These are phyloP conservation scores for Casuarina glauca DNA, from an alignment of 306 rosid genomes.

Conservation along the genomic window DNA sequence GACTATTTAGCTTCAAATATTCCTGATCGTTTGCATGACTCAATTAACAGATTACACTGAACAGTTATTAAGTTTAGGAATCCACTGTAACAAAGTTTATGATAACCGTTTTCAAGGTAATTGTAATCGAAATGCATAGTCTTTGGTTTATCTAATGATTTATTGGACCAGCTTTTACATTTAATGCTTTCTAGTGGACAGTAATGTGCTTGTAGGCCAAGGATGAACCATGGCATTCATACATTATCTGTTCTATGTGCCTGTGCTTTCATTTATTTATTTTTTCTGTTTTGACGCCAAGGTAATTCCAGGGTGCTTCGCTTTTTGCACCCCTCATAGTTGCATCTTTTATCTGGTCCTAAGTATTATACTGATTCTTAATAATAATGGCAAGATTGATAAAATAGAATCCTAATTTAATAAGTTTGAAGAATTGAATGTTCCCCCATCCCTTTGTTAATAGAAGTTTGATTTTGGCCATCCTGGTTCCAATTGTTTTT, in stretches of 20 bases:
- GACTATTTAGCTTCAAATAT: neutral
- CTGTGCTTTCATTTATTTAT: neutral
- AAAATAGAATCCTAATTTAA: neutral
- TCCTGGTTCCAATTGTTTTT: neutral
- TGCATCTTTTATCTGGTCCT: neutral
- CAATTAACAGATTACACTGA: neutral
- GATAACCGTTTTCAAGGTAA: neutral
- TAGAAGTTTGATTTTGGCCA: neutral
- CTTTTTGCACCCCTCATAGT: neutral
- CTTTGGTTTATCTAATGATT: neutral
- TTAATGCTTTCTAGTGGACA: neutral
- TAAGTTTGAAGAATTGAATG: neutral
- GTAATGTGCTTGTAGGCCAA: neutral
- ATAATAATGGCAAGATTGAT: neutral
- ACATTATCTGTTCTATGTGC: neutral
- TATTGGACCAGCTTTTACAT: neutral
- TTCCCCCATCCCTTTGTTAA: neutral
- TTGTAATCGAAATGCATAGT: neutral
- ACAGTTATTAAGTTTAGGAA: no score
- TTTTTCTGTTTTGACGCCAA: neutral
- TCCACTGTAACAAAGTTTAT: no score
- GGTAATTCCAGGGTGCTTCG: neutral
- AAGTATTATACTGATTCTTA: neutral
- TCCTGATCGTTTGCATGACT: neutral
- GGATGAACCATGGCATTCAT: neutral